These are phyloP conservation scores for Leccinum cinnamomeum DNA, from an alignment of 1,284 basidiomycete genomes.

Conservation along the genomic window DNA sequence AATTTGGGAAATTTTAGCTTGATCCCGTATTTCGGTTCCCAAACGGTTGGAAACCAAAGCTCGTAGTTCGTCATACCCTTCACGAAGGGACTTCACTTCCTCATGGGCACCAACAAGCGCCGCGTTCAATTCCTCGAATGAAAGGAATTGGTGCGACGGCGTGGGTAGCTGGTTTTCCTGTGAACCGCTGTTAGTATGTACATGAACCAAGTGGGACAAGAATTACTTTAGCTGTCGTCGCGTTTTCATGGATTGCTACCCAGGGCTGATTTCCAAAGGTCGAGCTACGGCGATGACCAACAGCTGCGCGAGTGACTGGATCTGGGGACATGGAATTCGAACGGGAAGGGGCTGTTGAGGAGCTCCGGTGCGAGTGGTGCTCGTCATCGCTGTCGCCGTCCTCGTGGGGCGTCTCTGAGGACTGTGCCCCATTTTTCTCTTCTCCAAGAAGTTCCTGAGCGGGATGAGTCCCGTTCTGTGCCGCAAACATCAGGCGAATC, in stretches of 20 bases:
- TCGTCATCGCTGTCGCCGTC: constrained; percentile 26
- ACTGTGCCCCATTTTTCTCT: background rate
- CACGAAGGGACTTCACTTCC: constrained; percentile 28
- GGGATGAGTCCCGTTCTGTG: constrained; percentile 12
- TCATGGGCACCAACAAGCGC: constrained; percentile 26
- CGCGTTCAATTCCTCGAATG: constrained; percentile 29
- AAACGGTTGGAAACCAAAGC: constrained; percentile 17
- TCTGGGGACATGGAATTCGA: constrained; percentile 22
- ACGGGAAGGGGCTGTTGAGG: constrained; percentile 17
- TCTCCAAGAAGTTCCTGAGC: background rate
- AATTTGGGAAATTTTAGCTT: background rate
- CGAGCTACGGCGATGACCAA: constrained; percentile 28
- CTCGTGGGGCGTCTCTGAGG: background rate
- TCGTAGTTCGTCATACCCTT: constrained; percentile 28
- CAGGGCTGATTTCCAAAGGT: constrained; percentile 26
- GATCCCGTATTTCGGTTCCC: constrained; percentile 9
- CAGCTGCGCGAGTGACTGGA: background rate
- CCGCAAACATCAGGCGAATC: constrained; percentile 31
- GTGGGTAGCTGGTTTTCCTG: constrained; percentile 14
- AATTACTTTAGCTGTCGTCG: constrained; percentile 12
- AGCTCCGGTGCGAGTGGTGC: constrained; percentile 6
- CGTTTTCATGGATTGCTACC: constrained; percentile 11
- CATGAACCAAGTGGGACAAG: constrained; percentile 6
- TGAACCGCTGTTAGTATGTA: constrained; percentile 2
- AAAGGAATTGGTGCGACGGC: constrained; percentile 14